Conservation (phyloP, 352 stramenopile species). For the Phytopythium montanum region DNA sequence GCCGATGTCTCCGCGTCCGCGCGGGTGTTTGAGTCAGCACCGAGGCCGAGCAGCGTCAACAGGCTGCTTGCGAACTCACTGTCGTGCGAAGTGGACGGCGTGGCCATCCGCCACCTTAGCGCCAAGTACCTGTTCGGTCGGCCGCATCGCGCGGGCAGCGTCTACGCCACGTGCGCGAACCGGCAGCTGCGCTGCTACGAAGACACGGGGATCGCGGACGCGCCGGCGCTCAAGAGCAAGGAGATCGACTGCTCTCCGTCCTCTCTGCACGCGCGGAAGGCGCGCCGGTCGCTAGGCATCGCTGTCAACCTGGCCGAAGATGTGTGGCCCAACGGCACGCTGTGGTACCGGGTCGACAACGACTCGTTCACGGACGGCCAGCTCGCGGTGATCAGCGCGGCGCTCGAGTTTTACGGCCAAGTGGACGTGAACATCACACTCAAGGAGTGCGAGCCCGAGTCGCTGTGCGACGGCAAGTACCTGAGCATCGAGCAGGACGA, state of each 20-base stretch:
- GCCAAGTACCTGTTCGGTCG: conserved; percentile 48
- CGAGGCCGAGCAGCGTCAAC: background rate
- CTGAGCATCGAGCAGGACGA: conserved; percentile 70
- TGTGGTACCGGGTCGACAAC: conserved; percentile 66
- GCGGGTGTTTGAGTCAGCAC: background rate
- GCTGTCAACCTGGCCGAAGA: conserved; percentile 50
- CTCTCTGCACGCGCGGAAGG: conserved; percentile 12
- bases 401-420: conserved; percentile 49
- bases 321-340: conserved; percentile 59
- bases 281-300: conserved; percentile 45
- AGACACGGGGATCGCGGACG: conserved; percentile 60
- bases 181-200: conserved; percentile 51
- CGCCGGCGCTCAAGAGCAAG: conserved; percentile 34
- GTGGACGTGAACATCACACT: conserved; percentile 62
- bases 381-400: conserved; percentile 44
- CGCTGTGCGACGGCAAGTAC: conserved; percentile 62
- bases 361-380: conserved; percentile 43
- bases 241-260: conserved; percentile 32
- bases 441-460: conserved; percentile 53
- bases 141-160: conserved; percentile 38
- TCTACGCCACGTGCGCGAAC: conserved; percentile 48
- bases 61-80: background rate
- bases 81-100: conserved; percentile 39
- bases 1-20: background rate
- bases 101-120: conserved; percentile 37